Percentiles rank a stretch among this genome's conserved stretches.
These are phyloP conservation scores for Pouteria campechiana DNA, from an alignment of 179 eudicot genomes.

Conservation along the genomic window DNA sequence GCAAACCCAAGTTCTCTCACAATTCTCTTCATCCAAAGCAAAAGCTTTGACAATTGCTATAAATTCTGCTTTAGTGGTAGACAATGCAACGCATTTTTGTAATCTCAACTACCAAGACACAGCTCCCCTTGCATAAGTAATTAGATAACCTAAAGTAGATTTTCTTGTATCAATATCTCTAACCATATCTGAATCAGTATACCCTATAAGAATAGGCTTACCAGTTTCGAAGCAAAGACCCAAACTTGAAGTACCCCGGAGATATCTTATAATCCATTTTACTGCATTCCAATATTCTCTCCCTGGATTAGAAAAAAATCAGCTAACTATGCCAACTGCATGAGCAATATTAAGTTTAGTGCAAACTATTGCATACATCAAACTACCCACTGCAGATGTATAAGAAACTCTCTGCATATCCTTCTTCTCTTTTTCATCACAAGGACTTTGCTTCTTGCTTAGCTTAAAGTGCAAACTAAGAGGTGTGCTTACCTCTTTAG, in stretches of 20 bases:
- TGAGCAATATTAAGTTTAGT: neutral
- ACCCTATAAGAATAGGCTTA: neutral
- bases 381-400: too few relatives aligned
- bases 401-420: neutral
- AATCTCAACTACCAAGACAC: neutral
- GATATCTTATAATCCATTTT: slow-evolving; percentile 2
- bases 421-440: neutral
- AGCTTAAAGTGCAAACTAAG: too few relatives aligned
- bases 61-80: too few relatives aligned
- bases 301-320: neutral
- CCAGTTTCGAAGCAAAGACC: neutral
- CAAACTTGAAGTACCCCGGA: neutral
- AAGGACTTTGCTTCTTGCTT: neutral
- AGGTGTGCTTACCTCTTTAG: too few relatives aligned
- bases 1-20: too few relatives aligned
- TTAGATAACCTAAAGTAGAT: neutral
- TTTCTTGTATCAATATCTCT: neutral
- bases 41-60: too few relatives aligned
- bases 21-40: too few relatives aligned
- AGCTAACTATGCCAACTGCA: neutral
- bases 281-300: neutral
- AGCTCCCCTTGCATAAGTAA: neutral
- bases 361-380: too few relatives aligned
- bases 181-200: neutral
- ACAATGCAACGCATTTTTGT: neutral